phyloP scores from a whole-genome alignment of 2,329 filamentous ascomycete genomes.

The Hypoxylon sp. region DNA sequence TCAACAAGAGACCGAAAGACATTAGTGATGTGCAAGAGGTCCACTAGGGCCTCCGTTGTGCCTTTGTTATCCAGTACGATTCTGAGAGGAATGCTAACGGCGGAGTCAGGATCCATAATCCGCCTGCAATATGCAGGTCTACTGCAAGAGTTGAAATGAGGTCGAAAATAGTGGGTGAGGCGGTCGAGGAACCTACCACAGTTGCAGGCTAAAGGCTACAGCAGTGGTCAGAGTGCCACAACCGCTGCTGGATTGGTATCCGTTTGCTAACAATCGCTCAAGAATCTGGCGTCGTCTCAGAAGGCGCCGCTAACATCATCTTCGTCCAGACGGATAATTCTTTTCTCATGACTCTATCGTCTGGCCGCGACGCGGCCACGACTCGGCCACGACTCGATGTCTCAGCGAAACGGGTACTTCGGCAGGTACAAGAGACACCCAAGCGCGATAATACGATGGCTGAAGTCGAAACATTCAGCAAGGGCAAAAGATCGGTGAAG shows the following conservation, averaged over 20 bases:
- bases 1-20: slow-evolving; percentile 33
- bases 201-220: slow-evolving; percentile 37
- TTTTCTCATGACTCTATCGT: slow-evolving; percentile 29
- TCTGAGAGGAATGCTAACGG: slow-evolving; percentile 28
- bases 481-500: slow-evolving; percentile 50
- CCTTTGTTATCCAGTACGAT: slow-evolving; percentile 39
- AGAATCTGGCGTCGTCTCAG: slow-evolving; percentile 38
- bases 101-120: slow-evolving; percentile 44
- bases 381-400: slow-evolving; percentile 8
- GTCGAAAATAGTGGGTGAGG: slow-evolving; percentile 43
- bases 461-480: slow-evolving; percentile 24
- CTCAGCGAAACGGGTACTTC: slow-evolving; percentile 8
- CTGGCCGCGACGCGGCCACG: slow-evolving; percentile 24
- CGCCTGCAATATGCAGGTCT: slow-evolving; percentile 49
- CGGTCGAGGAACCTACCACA: slow-evolving; percentile 40
- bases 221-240: slow-evolving; percentile 18
- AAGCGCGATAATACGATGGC: slow-evolving; percentile 3
- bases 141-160: slow-evolving; percentile 54
- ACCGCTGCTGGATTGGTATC: slow-evolving; percentile 20
- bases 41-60: slow-evolving; percentile 39
- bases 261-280: slow-evolving; percentile 30
- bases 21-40: slow-evolving; percentile 43
- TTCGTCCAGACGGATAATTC: slow-evolving; percentile 34
- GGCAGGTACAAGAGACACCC: slow-evolving; percentile 6
- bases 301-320: slow-evolving; percentile 36